A percentile compares a stretch with the other conserved stretches of the same genome.
Evolutionary conservation across 1,284 basidiomycete species (phyloP).

Genomic region (Taiwanofungus camphoratus): DNA sequence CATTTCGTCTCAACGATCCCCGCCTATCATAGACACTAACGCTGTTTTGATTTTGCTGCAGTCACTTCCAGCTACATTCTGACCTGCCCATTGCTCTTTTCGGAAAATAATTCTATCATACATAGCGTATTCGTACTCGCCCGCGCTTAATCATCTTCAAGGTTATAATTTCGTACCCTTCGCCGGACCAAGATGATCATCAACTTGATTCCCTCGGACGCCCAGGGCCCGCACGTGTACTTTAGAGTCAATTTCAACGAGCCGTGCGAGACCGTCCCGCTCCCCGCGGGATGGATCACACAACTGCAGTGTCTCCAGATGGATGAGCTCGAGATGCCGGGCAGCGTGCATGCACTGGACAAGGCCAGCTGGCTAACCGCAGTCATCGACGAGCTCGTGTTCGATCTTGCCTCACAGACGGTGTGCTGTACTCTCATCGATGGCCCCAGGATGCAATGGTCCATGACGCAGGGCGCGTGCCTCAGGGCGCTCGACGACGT

Average conservation of each 20-base stretch:
- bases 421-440: constrained; percentile 55
- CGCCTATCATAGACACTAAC: too few relatives aligned
- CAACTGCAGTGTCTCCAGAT: constrained; percentile 45
- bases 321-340: constrained; percentile 55
- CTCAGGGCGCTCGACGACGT: constrained; percentile 42
- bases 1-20: too few relatives aligned
- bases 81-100: too few relatives aligned
- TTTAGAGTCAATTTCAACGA: constrained; percentile 60
- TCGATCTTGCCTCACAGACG: constrained; percentile 44
- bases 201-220: constrained; percentile 50
- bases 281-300: constrained; percentile 51
- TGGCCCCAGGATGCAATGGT: constrained; percentile 44
- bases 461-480: constrained; percentile 35
- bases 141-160: too few relatives aligned
- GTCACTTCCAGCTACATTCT: too few relatives aligned
- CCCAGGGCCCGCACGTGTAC: constrained; percentile 62
- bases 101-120: too few relatives aligned
- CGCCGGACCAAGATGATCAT: constrained; percentile 66
- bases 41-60: too few relatives aligned
- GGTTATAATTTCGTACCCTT: too few relatives aligned
- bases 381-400: constrained; percentile 51
- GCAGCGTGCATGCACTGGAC: constrained; percentile 57
- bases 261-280: constrained; percentile 42
- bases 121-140: too few relatives aligned
- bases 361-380: constrained; percentile 51